phyloP scores from a whole-genome alignment of 257 asterid species.

The Penstemon davidsonii region DNA sequence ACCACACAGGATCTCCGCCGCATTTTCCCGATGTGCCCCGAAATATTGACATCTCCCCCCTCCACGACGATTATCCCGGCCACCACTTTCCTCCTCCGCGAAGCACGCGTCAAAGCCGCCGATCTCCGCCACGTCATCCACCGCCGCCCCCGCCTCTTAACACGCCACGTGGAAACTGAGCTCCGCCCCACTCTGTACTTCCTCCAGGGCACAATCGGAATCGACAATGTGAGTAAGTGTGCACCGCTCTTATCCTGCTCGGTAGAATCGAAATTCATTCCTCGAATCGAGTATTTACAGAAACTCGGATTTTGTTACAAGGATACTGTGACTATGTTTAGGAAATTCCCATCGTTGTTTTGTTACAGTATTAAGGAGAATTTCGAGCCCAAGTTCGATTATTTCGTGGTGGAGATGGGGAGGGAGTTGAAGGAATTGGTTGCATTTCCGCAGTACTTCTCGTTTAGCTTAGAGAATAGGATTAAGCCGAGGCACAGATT shows the following conservation, averaged over 20 bases:
- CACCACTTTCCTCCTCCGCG: slow-evolving; percentile 77
- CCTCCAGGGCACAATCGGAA: slow-evolving; percentile 75
- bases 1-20: slow-evolving; percentile 63
- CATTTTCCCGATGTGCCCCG: slow-evolving; percentile 80
- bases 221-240: slow-evolving; percentile 56
- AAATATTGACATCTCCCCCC: slow-evolving; percentile 53
- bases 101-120: slow-evolving; percentile 53
- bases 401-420: slow-evolving; percentile 87
- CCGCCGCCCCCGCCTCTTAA: slow-evolving; percentile 82
- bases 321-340: slow-evolving; percentile 59
- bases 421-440: slow-evolving; percentile 78
- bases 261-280: slow-evolving; percentile 76
- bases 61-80: slow-evolving; percentile 54
- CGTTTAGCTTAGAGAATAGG: slow-evolving; percentile 87
- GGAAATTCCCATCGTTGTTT: slow-evolving; percentile 82
- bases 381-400: slow-evolving; percentile 78
- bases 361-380: slow-evolving; percentile 82
- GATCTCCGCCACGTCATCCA: slow-evolving; percentile 73
- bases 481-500: slow-evolving; percentile 71
- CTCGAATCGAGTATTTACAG: slow-evolving; percentile 71
- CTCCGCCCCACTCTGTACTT: slow-evolving; percentile 87
- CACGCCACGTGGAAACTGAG: slow-evolving; percentile 51
- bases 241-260: slow-evolving; percentile 73
- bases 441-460: slow-evolving; percentile 83
- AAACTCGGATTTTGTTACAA: slow-evolving; percentile 65